Evolutionary conservation across 2,329 filamentous ascomycete species (phyloP).

Genomic region (Incumbomyces delicatus): DNA sequence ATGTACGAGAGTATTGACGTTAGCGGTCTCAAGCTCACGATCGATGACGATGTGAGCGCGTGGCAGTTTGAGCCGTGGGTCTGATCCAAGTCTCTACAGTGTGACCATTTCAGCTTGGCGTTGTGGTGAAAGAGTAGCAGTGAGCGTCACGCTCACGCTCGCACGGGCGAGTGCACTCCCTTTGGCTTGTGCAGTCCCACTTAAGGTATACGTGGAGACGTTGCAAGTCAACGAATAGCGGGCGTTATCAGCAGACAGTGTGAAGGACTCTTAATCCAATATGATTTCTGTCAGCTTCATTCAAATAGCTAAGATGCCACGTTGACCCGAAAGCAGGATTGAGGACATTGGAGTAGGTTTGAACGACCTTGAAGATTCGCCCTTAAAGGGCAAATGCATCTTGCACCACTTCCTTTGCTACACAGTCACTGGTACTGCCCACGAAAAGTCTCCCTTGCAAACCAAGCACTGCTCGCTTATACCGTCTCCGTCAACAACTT

Average conservation of each 20-base stretch:
- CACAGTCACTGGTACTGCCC: constrained; percentile 1
- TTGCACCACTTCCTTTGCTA: constrained; percentile 3
- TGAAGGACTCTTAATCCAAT: no score
- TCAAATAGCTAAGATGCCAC: no score
- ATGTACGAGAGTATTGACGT: constrained; percentile 58
- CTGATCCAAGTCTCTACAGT: not conserved
- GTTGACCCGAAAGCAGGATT: no score
- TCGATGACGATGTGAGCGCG: constrained; percentile 53
- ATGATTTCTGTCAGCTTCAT: no score
- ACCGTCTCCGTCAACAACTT: constrained; percentile 93
- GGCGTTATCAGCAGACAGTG: no score
- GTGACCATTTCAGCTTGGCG: not conserved
- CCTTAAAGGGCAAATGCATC: not conserved
- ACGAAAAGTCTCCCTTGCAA: no score
- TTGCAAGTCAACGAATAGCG: no score
- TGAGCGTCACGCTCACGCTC: no score
- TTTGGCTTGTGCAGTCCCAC: no score
- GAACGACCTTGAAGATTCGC: not conserved
- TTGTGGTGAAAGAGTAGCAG: not conserved
- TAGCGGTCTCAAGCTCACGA: constrained; percentile 52
- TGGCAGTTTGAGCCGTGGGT: constrained; percentile 38
- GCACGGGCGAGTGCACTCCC: no score
- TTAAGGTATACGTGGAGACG: no score
- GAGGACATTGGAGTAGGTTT: not conserved
- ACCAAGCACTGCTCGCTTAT: no score